A percentile compares a stretch with the other conserved stretches of the same genome.
Conservation (phyloP, 208 protist species). For the Trypanosoma melophagium region DNA sequence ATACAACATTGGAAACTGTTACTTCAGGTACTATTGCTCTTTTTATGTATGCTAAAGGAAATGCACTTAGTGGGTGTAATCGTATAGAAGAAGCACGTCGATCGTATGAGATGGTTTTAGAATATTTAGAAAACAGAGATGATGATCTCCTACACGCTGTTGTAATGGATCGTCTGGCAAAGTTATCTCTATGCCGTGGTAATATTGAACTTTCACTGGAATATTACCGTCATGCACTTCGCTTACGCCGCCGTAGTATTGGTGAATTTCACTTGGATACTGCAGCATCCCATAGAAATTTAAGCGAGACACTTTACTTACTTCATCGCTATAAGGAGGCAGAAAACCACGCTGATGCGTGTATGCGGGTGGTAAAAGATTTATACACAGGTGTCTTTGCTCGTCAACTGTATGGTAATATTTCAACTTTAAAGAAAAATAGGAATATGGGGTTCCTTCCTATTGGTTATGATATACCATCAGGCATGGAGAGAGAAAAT, state of each 20-base stretch:
- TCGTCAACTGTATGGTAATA: not conserved
- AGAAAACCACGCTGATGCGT: slow-evolving; percentile 7
- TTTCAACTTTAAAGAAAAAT: not conserved
- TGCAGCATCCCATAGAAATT: slow-evolving; percentile 1
- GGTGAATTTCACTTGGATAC: slow-evolving; percentile 4
- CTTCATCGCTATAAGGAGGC: not conserved
- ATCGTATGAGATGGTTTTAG: not conserved
- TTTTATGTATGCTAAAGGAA: slow-evolving; percentile 1
- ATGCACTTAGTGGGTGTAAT: not conserved
- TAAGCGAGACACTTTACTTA: slow-evolving; percentile 2
- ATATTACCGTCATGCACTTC: slow-evolving; percentile 6
- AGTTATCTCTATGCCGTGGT: not conserved
- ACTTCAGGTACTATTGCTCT: not conserved
- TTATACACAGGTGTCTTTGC: slow-evolving; percentile 2
- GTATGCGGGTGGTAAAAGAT: slow-evolving; percentile 1
- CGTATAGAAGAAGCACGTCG: not conserved
- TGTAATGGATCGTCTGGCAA: not conserved
- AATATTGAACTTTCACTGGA: not conserved
- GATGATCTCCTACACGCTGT: not conserved
- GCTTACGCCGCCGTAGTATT: not conserved
- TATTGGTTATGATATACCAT: not conserved
- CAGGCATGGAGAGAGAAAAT: not conserved
- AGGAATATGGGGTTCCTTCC: not conserved
- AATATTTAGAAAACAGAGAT: not conserved
- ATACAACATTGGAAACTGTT: no score